Percentiles rank a stretch among this genome's conserved stretches.
These are phyloP conservation scores for Fusarium sambucinum DNA, from an alignment of 2,329 filamentous ascomycete genomes.

Conservation along the genomic window DNA sequence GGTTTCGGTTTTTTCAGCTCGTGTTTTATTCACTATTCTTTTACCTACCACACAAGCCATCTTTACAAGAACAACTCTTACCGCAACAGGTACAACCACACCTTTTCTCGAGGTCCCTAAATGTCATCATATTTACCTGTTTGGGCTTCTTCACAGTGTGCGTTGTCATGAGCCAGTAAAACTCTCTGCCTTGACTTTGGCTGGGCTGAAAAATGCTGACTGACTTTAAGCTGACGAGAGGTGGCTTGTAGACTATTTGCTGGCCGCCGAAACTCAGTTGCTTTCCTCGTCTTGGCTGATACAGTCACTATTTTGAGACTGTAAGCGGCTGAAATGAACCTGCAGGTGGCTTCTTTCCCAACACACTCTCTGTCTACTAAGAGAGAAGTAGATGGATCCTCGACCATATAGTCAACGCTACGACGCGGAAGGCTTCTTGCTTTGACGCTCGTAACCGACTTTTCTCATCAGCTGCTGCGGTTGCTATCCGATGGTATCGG, in stretches of 20 bases:
- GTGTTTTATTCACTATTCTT: slow-evolving; percentile 16
- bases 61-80: not conserved
- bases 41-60: slow-evolving; percentile 4
- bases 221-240: slow-evolving; percentile 43
- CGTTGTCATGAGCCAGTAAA: slow-evolving; percentile 17
- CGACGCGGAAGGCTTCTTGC: not conserved
- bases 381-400: not conserved
- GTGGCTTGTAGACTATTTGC: slow-evolving; percentile 22
- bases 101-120: slow-evolving; percentile 5
- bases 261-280: slow-evolving; percentile 24
- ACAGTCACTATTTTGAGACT: not conserved
- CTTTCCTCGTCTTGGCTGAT: slow-evolving; percentile 1
- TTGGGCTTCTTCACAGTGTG: slow-evolving; percentile 20
- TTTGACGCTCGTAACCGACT: slow-evolving; percentile 1
- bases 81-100: slow-evolving; percentile 39
- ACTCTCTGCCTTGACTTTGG: slow-evolving; percentile 20
- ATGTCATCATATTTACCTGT: slow-evolving; percentile 2
- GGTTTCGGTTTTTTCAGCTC: slow-evolving; percentile 25
- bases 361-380: not conserved
- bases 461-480: not conserved
- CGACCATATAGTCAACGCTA: slow-evolving; percentile 1
- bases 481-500: not conserved
- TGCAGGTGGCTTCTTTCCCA: not conserved
- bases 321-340: slow-evolving; percentile 20
- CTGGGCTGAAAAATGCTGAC: slow-evolving; percentile 20